phyloP scores from a whole-genome alignment of 2,329 filamentous ascomycete species.

The Diaporthe helianthi region DNA sequence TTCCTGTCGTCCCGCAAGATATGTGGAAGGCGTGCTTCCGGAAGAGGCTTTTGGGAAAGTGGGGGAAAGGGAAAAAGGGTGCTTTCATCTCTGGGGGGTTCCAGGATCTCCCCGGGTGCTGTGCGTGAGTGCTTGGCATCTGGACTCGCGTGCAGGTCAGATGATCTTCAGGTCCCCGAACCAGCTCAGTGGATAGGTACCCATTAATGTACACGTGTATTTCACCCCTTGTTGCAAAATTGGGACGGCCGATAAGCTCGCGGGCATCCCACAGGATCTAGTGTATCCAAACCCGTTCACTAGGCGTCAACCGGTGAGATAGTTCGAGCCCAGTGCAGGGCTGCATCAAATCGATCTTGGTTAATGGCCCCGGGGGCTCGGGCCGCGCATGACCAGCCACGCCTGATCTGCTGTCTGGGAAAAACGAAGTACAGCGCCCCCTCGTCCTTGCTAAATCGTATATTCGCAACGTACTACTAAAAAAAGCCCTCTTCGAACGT shows the following conservation, averaged over 20 bases:
- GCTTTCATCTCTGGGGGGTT: conserved; percentile 5
- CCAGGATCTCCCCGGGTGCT: not conserved
- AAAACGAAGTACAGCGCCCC: no score
- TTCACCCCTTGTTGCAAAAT: not conserved
- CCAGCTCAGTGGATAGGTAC: not conserved
- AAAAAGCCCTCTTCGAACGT: no score
- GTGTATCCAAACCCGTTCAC: not conserved
- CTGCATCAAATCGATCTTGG: not conserved
- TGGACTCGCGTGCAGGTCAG: not conserved
- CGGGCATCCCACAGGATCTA: not conserved
- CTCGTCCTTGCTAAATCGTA: no score
- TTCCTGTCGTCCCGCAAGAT: conserved; percentile 26
- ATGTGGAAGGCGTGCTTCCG: conserved; percentile 32
- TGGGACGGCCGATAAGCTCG: not conserved
- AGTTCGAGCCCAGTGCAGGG: no score
- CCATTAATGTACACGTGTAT: no score
- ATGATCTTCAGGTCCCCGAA: conserved; percentile 18
- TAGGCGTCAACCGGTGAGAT: no score
- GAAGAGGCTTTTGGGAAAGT: conserved; percentile 21
- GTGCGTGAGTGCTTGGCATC: conserved; percentile 2
- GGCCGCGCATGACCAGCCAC: not conserved
- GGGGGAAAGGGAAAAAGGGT: not conserved
- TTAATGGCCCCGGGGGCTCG: no score
- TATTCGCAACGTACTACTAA: no score
- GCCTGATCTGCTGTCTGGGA: no score